Evolutionary conservation across 768 basidiomycete species (phyloP).

Genomic region (Russula sp.): DNA sequence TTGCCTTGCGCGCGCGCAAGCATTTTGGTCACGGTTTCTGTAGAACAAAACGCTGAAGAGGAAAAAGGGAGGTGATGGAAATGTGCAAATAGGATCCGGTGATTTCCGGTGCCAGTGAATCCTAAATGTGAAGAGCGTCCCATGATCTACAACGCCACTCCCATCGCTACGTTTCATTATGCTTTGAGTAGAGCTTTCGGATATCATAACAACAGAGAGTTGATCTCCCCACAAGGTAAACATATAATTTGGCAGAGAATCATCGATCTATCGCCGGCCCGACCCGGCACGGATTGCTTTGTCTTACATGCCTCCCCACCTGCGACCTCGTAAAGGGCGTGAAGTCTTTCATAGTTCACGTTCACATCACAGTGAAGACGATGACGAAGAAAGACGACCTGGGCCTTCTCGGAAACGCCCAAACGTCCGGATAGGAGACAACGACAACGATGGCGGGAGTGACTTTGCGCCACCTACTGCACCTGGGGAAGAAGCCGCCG

Average conservation of each 20-base stretch:
- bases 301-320: conserved; percentile 41
- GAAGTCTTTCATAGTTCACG: conserved; percentile 37
- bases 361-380: conserved; percentile 30
- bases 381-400: conserved; percentile 28
- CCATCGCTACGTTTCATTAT: not conserved
- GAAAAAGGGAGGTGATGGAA: not conserved
- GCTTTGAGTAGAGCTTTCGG: not conserved
- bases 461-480: conserved; percentile 47
- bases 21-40: no score
- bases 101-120: not conserved
- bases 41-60: not conserved
- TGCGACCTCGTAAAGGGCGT: conserved; percentile 48
- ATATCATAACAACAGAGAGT: not conserved
- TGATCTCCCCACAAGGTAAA: not conserved
- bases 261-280: not conserved
- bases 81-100: not conserved
- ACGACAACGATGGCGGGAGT: conserved; percentile 40
- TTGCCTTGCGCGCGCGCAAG: no score
- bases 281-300: not conserved
- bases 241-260: no score
- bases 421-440: conserved; percentile 20
- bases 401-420: conserved; percentile 34
- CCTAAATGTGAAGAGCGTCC: not conserved
- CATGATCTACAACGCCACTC: conserved; percentile 6
- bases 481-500: conserved; percentile 27